A percentile compares a stretch with the other conserved stretches of the same genome.
Conservation (phyloP, 2,329 filamentous ascomycete species). For the Cryphonectria carpinicola region DNA sequence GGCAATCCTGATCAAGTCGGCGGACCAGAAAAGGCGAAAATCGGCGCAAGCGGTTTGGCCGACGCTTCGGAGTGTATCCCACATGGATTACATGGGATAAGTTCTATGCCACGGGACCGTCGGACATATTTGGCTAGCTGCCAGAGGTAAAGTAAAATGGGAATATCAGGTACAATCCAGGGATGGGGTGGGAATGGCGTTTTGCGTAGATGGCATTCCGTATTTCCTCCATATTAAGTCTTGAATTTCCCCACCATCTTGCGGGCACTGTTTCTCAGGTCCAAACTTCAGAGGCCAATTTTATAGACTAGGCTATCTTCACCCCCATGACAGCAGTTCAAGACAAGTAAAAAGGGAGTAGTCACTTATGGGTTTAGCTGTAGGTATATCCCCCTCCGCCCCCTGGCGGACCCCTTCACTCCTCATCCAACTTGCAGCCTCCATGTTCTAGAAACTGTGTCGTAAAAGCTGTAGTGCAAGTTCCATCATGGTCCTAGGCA, state of each 20-base stretch:
- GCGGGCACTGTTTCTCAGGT: background rate
- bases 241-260: background rate
- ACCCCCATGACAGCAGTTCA: too few relatives aligned
- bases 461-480: too few relatives aligned
- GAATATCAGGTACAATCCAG: background rate
- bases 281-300: background rate
- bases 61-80: constrained; percentile 8
- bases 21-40: background rate
- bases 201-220: background rate
- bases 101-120: background rate
- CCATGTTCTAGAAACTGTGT: background rate
- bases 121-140: constrained; percentile 18
- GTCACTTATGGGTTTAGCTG: background rate
- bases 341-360: too few relatives aligned
- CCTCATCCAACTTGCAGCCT: background rate
- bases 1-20: constrained; percentile 8
- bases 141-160: constrained; percentile 22
- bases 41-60: constrained; percentile 11
- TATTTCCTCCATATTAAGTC: background rate
- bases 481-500: too few relatives aligned
- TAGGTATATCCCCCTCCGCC: too few relatives aligned
- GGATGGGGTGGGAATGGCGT: background rate
- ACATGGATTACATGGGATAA: constrained; percentile 11
- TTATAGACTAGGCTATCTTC: too few relatives aligned
- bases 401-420: background rate